Base-by-base conservation (phyloP, 1,284 basidiomycete species). In the Waitea zeae region DNA sequence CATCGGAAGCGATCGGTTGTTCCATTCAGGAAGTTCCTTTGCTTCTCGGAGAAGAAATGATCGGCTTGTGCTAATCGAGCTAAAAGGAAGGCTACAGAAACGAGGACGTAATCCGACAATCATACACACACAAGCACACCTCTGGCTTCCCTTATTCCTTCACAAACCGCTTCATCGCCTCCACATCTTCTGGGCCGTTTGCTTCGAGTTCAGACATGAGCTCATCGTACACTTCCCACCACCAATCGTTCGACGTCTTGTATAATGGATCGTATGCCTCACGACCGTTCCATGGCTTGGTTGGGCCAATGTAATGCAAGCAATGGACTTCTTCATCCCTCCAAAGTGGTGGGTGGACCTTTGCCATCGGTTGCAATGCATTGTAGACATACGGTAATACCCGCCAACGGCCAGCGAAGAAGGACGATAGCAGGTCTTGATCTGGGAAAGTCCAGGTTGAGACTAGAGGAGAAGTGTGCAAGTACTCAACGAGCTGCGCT, bases 341-440 rank as follows among this genome's bases (percentile, higher is more conserved):
- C 88, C 88, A 93, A 43, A 80, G 53, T 33, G 63, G 49, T 20
- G 61, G 51, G 50, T 93, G 87, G 35, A 78, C 65, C 30, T 62
- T 47, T 33, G 74, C 65, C 41, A 87, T 52, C 14, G 83, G 82
- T 55, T 86, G 86, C 42, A 92, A 63, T 0, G 83, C 86, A 44
- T 93, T 93, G 56, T 88, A 90, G 40, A 70, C 69, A 71, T 80
- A 90, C 0, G 75, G 69, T 20, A 90, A 53, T 9, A 78, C 72
- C 38, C 59, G 67, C 76, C 75, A 84, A 46, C 56, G 78, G 12
- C 77, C 80, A 35, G 61, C 54, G 60, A 92, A 96, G 47, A 76
- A 72, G 20, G 70, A 70, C 1, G 88, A 70, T 20, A 97, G 69
- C 17, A 95, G 67, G 47, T 97, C 92, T 54, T 97, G 92, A 51